These are phyloP conservation scores for Penicillium pulvis DNA, from an alignment of 495 filamentous ascomycete genomes.

Conservation along the genomic window DNA sequence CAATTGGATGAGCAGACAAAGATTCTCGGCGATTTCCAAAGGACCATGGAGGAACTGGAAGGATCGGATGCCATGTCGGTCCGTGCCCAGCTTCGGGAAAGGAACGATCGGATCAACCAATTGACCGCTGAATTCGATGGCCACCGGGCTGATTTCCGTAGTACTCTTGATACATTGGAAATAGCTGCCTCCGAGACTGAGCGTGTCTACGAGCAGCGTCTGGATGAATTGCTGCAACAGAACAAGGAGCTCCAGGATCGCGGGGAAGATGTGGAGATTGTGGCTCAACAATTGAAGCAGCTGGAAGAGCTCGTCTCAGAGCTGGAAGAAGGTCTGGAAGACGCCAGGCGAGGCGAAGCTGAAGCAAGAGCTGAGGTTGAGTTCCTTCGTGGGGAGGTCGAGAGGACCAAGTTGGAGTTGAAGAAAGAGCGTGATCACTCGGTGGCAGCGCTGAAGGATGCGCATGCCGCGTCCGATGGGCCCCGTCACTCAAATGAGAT, in stretches of 20 bases:
- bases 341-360: slow-evolving; percentile 93
- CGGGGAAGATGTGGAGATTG: slow-evolving; percentile 85
- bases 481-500: slow-evolving; percentile 66
- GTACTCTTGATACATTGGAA: slow-evolving; percentile 94
- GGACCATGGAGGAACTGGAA: slow-evolving; percentile 61
- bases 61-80: slow-evolving; percentile 77
- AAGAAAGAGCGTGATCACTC: slow-evolving; percentile 89
- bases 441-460: slow-evolving; percentile 59
- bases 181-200: slow-evolving; percentile 96
- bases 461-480: slow-evolving; percentile 51
- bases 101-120: slow-evolving; percentile 93
- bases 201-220: slow-evolving; percentile 91
- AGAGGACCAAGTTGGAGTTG: slow-evolving; percentile 87
- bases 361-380: slow-evolving; percentile 96
- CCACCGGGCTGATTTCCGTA: slow-evolving; percentile 93
- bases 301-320: slow-evolving; percentile 95
- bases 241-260: slow-evolving; percentile 78
- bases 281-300: slow-evolving; percentile 89
- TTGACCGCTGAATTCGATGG: slow-evolving; percentile 93
- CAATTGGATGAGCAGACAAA: slow-evolving; percentile 85
- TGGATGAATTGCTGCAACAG: slow-evolving; percentile 87
- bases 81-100: slow-evolving; percentile 81
- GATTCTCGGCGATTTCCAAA: slow-evolving; percentile 66
- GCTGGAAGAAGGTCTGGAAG: slow-evolving; percentile 94
- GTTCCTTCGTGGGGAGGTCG: slow-evolving; percentile 93